Conservation (phyloP, 2,329 filamentous ascomycete genomes). For the Byssoonygena ceratinophila region DNA sequence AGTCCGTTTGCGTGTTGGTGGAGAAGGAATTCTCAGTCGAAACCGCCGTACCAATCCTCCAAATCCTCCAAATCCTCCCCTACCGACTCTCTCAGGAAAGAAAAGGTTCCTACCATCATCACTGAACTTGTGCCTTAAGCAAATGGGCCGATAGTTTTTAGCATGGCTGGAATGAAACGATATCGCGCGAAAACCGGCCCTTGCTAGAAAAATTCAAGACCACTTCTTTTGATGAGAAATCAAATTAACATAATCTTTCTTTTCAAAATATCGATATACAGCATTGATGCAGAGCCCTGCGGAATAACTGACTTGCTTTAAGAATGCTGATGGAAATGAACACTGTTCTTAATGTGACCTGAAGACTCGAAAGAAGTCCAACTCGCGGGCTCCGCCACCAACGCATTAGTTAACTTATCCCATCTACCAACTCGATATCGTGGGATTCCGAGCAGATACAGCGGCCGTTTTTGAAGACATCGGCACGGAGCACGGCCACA, state of each 20-base stretch:
- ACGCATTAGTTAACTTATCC: slow-evolving; percentile 41
- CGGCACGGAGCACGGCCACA: slow-evolving; percentile 41
- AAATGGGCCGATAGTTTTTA: background rate
- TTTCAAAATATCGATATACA: slow-evolving; percentile 22
- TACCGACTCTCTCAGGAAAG: background rate
- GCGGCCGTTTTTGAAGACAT: slow-evolving; percentile 48
- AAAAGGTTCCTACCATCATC: background rate
- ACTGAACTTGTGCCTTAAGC: background rate
- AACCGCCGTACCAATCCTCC: no score
- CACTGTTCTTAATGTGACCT: slow-evolving; percentile 37
- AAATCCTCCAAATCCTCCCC: no score
- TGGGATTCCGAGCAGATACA: slow-evolving; percentile 44
- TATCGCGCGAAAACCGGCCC: slow-evolving; percentile 45
- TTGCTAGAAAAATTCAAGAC: slow-evolving; percentile 38
- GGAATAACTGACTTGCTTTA: slow-evolving; percentile 52
- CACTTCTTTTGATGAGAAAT: background rate
- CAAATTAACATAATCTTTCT: background rate
- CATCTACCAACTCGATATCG: slow-evolving; percentile 50
- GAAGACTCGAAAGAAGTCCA: slow-evolving; percentile 20
- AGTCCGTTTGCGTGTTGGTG: background rate
- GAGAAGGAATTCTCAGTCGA: background rate
- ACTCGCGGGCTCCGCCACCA: slow-evolving; percentile 16
- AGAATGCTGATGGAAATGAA: slow-evolving; percentile 41
- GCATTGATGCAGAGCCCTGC: slow-evolving; percentile 52
- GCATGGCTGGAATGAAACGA: slow-evolving; percentile 33